Evolutionary conservation across 1,139 yeast genomes (phyloP).

Genomic region (Hanseniaspora uvarum): DNA sequence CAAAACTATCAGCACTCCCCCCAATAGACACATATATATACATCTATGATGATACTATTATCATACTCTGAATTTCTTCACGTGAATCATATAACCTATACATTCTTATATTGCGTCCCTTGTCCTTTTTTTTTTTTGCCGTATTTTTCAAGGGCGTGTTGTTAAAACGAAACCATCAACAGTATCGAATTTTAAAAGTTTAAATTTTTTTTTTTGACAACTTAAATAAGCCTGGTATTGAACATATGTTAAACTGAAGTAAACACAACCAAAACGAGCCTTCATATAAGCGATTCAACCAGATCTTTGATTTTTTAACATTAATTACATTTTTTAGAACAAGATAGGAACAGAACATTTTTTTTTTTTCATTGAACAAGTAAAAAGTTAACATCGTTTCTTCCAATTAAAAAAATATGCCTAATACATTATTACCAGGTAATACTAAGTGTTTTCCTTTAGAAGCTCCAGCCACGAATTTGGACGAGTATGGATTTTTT

Average conservation of each 20-base stretch:
- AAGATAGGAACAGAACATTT: not conserved
- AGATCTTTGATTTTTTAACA: too few species aligned
- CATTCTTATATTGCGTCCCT: too few species aligned
- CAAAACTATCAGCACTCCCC: too few species aligned
- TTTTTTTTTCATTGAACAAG: too few species aligned
- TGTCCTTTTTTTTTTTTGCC: not conserved
- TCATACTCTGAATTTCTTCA: too few species aligned
- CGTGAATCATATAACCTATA: too few species aligned
- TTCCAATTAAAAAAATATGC: too few species aligned
- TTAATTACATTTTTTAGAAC: too few species aligned
- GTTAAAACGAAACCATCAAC: not conserved
- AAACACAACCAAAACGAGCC: not conserved
- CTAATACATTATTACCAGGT: conserved; percentile 17
- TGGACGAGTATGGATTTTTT: conserved; percentile 14
- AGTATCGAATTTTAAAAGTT: not conserved
- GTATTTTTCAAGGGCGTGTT: not conserved
- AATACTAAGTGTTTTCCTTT: conserved; percentile 14
- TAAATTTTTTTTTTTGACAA: not conserved
- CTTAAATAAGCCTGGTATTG: not conserved
- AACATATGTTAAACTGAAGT: not conserved
- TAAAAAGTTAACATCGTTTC: too few species aligned
- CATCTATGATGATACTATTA: too few species aligned
- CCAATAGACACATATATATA: too few species aligned
- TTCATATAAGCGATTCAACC: too few species aligned
- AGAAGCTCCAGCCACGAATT: conserved; percentile 10